phyloP scores from a whole-genome alignment of 2,329 filamentous ascomycete genomes.

The Hyphodiscus sp. region DNA sequence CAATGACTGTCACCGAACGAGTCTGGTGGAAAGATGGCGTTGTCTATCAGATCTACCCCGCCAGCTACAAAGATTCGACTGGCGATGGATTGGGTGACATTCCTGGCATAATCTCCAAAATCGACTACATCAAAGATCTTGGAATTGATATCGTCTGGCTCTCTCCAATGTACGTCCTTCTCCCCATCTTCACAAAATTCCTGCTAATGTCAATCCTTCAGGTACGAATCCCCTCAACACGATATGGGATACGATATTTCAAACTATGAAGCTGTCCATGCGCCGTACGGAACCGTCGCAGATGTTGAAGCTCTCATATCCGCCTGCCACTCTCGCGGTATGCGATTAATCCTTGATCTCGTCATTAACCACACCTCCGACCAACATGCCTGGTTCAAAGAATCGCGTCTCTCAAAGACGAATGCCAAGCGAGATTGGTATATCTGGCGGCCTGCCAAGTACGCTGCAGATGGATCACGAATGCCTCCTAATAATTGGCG shows the following conservation, averaged over 20 bases:
- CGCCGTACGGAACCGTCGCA: slow-evolving; percentile 58
- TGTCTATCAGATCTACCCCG: slow-evolving; percentile 53
- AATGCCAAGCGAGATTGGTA: slow-evolving; percentile 56
- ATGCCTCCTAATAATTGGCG: slow-evolving; percentile 71
- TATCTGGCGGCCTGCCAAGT: slow-evolving; percentile 54
- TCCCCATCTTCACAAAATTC: slow-evolving; percentile 33
- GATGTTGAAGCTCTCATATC: slow-evolving; percentile 59
- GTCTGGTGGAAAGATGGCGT: slow-evolving; percentile 52
- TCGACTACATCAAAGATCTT: slow-evolving; percentile 54
- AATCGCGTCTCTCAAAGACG: slow-evolving; percentile 43
- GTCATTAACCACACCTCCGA: slow-evolving; percentile 74
- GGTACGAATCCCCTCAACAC: slow-evolving; percentile 50
- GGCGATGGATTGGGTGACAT: slow-evolving; percentile 56
- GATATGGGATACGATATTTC: slow-evolving; percentile 68
- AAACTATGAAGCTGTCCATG: slow-evolving; percentile 60
- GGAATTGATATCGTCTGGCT: slow-evolving; percentile 62
- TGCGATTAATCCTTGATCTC: slow-evolving; percentile 68
- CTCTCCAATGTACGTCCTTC: slow-evolving; percentile 47
- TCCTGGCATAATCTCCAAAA: slow-evolving; percentile 52
- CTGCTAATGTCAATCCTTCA: slow-evolving; percentile 46
- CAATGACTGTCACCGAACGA: slow-evolving; percentile 8
- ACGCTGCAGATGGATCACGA: slow-evolving; percentile 49
- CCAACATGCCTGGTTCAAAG: slow-evolving; percentile 59
- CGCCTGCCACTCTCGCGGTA: slow-evolving; percentile 53
- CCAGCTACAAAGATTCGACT: slow-evolving; percentile 51